phyloP scores from a whole-genome alignment of 1,284 basidiomycete species.

The Cutaneotrichosporon sp. region DNA sequence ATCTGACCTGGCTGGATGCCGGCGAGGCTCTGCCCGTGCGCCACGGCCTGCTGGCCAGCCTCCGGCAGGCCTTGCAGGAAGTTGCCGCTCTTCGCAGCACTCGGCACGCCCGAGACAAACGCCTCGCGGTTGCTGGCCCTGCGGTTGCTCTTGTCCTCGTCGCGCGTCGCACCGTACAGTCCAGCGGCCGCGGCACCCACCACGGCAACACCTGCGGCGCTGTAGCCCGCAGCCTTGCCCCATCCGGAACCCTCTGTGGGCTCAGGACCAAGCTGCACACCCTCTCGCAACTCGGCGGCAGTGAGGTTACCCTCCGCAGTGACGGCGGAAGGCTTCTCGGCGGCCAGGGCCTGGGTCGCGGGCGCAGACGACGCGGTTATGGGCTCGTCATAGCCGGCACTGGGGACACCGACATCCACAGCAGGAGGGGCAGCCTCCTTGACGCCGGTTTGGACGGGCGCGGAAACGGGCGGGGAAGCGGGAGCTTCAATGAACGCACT shows the following conservation, averaged over 20 bases:
- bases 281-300: neutral
- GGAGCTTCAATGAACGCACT: conserved; percentile 3
- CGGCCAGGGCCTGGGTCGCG: neutral
- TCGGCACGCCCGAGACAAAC: conserved; percentile 17
- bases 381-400: neutral
- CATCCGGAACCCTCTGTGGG: neutral
- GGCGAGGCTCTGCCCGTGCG: neutral
- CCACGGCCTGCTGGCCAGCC: neutral
- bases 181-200: neutral
- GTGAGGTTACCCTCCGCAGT: neutral
- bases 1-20: neutral
- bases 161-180: neutral
- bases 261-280: conserved; percentile 4
- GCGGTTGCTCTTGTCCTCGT: neutral
- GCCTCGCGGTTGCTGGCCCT: conserved; percentile 9
- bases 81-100: conserved; percentile 2
- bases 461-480: neutral
- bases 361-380: too few relatives aligned
- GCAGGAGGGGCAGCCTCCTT: neutral
- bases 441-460: too few relatives aligned
- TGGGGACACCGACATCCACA: neutral
- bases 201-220: conserved; percentile 14
- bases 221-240: neutral
- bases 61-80: conserved; percentile 2
- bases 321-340: neutral